Conservation (phyloP, 1,139 yeast genomes). For the Yamadazyma pseudoaaseri region DNA sequence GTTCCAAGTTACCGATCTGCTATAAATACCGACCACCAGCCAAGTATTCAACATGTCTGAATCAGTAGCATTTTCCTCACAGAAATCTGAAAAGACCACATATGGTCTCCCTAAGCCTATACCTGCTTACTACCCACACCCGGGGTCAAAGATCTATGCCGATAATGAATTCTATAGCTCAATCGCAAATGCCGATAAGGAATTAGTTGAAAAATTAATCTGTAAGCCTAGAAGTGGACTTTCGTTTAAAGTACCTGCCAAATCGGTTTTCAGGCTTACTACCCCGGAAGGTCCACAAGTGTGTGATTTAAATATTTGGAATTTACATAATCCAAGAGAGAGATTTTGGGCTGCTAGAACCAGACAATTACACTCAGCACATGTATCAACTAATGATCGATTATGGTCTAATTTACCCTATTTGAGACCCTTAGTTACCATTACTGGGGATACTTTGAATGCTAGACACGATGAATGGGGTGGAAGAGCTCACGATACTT, state of each 20-base stretch:
- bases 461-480: conserved; percentile 65
- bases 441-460: conserved; percentile 56
- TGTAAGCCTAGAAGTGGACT: conserved; percentile 57
- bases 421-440: conserved; percentile 61
- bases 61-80: conserved; percentile 29
- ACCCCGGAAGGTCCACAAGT: conserved; percentile 73
- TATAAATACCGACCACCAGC: too few relatives aligned
- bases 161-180: conserved; percentile 44
- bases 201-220: conserved; percentile 32
- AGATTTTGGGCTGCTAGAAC: conserved; percentile 71
- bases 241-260: conserved; percentile 62
- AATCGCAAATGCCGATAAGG: conserved; percentile 42
- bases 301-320: conserved; percentile 68
- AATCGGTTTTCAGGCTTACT: conserved; percentile 54
- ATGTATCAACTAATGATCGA: conserved; percentile 60
- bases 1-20: too few relatives aligned
- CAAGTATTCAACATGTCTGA: conserved; percentile 2
- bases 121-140: conserved; percentile 59
- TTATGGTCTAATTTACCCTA: conserved; percentile 66
- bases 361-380: conserved; percentile 65
- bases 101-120: conserved; percentile 48
- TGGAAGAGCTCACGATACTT: conserved; percentile 63
- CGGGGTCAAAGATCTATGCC: conserved; percentile 52
- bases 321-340: conserved; percentile 57
- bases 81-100: conserved; percentile 36